phyloP scores from a whole-genome alignment of 2,329 filamentous ascomycete genomes.

The Venturia oleaginea region DNA sequence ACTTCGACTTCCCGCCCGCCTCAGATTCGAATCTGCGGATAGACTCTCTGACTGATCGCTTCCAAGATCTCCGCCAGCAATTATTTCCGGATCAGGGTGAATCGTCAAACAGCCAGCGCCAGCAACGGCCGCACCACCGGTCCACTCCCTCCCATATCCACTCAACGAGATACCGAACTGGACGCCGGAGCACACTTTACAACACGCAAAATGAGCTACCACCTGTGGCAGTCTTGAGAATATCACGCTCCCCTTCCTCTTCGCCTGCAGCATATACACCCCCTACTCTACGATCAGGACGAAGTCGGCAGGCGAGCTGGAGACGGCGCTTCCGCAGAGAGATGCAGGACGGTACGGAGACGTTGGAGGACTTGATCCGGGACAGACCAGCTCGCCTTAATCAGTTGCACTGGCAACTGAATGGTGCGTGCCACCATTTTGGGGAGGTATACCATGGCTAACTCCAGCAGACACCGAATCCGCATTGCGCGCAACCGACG shows the following conservation, averaged over 20 bases:
- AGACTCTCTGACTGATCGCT: slow-evolving; percentile 6
- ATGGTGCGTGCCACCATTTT: slow-evolving; percentile 9
- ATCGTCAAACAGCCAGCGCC: not conserved
- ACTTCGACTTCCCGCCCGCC: slow-evolving; percentile 38
- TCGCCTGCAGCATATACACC: not conserved
- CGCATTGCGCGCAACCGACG: not conserved
- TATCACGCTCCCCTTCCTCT: not conserved
- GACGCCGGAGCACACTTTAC: not conserved
- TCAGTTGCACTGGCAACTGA: slow-evolving; percentile 7
- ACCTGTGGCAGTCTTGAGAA: not conserved
- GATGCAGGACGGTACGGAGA: slow-evolving; percentile 5
- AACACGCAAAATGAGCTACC: not conserved
- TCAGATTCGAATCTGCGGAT: slow-evolving; percentile 19
- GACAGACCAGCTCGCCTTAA: not conserved
- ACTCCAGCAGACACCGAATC: slow-evolving; percentile 8
- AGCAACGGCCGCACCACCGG: not conserved
- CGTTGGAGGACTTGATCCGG: not conserved
- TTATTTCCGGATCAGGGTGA: slow-evolving; percentile 12
- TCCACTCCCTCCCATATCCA: not conserved
- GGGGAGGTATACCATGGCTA: not conserved
- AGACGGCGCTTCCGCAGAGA: slow-evolving; percentile 2
- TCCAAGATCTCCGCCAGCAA: slow-evolving; percentile 12
- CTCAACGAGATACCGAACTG: not conserved
- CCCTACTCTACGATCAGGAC: not conserved
- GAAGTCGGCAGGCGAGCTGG: not conserved